These are phyloP conservation scores for Avena eriantha DNA, from an alignment of 176 grass and related monocot genomes.

Conservation along the genomic window DNA sequence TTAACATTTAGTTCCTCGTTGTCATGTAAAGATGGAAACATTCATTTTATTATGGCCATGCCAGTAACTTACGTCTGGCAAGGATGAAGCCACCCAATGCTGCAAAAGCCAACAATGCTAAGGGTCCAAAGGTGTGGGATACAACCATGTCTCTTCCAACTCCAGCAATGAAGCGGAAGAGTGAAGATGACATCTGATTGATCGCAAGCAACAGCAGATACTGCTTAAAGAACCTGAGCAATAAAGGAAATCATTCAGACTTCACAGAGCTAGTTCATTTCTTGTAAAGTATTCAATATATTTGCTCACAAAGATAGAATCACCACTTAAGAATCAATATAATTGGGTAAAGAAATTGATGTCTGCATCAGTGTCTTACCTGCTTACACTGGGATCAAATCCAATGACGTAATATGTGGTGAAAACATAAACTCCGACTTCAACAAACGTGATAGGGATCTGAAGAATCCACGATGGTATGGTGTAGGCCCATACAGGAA, in stretches of 20 bases:
- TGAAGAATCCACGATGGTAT: constrained; percentile 87
- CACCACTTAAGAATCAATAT: constrained; percentile 13
- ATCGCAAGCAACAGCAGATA: constrained; percentile 68
- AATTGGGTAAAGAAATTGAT: constrained; percentile 5
- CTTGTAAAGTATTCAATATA: constrained; percentile 15
- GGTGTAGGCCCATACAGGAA: constrained; percentile 83
- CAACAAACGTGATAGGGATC: constrained; percentile 87
- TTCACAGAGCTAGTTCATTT: constrained; percentile 24
- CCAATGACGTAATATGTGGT: constrained; percentile 85
- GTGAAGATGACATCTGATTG: constrained; percentile 81
- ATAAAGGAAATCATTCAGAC: constrained; percentile 35
- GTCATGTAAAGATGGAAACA: constrained; percentile 26
- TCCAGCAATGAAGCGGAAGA: constrained; percentile 85
- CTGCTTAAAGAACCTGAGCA: constrained; percentile 84
- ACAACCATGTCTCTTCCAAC: constrained; percentile 81
- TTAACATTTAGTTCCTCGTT: neutral
- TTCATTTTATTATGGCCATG: neutral
- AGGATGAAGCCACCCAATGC: constrained; percentile 80
- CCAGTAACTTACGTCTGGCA: constrained; percentile 66
- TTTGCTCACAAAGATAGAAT: constrained; percentile 3
- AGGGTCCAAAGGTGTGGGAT: constrained; percentile 76
- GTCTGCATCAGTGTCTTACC: constrained; percentile 49
- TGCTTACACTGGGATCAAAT: constrained; percentile 69
- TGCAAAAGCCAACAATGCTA: constrained; percentile 63
- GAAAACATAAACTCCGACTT: constrained; percentile 78